phyloP scores from a whole-genome alignment of 1,139 yeast species.

The Arxiozyma telluris region DNA sequence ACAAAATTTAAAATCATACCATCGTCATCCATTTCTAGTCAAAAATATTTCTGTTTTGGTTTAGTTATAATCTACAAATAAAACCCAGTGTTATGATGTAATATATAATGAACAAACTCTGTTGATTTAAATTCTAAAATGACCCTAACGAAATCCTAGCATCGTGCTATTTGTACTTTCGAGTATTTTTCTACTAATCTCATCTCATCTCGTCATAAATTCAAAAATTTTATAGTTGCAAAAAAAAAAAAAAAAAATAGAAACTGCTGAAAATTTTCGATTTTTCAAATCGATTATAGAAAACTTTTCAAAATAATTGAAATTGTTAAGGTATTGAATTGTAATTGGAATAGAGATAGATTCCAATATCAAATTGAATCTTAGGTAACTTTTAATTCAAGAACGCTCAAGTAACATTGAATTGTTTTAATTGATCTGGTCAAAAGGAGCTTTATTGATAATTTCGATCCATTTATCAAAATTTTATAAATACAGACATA shows the following conservation, averaged over 20 bases:
- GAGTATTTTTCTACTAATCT: not conserved
- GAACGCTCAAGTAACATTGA: not conserved
- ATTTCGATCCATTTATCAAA: not conserved
- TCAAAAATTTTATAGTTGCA: not conserved
- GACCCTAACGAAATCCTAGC: not conserved
- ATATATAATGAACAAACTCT: no score
- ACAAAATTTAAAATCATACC: conserved; percentile 28
- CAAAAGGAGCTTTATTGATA: no score
- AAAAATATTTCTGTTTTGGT: not conserved
- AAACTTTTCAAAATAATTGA: not conserved
- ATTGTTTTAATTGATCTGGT: not conserved
- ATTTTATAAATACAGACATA: not conserved
- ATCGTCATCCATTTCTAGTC: conserved; percentile 22
- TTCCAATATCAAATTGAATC: not conserved
- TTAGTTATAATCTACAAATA: no score
- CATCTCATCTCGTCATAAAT: conserved; percentile 5
- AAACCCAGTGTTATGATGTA: no score
- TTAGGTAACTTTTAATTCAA: not conserved
- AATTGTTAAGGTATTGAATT: not conserved
- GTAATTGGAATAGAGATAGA: not conserved
- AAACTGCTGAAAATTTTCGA: not conserved
- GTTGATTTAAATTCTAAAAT: no score
- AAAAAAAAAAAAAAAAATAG: not conserved
- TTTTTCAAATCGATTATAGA: not conserved
- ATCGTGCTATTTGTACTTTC: no score